Evolutionary conservation across 306 rosid species (phyloP), one percentile per base, ranked within the genome.

Genomic region (Argentina anserina): DNA sequence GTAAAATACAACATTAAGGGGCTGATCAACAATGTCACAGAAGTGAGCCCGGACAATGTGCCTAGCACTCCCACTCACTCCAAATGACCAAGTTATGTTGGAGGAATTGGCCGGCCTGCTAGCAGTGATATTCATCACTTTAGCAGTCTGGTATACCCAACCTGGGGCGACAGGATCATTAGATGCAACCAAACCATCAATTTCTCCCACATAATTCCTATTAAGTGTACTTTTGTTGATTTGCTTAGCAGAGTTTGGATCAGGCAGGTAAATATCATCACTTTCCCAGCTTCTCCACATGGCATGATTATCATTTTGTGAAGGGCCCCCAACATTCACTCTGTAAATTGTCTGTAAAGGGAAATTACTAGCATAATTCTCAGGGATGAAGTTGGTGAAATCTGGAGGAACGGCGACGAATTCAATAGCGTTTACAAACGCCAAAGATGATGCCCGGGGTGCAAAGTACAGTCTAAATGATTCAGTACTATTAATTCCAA

Each of bases 401-500:
- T 34, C 20, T 2, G 56, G 18, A 46, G 82, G 82, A 29, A 79
- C 71, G 39, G 63, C 80, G 65, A 87, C 76, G 41, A 85, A 65
- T 79, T 87, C 90, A 11, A 85, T 83, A 46, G 90, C 92, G 70
- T 85, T 87, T 0, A 83, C 72, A 72, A 75, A 83, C 0, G 92
- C 92, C 47, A 85, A 49, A n/a, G 86, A 79, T 15, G 86, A 72
- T 21, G 7, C 60, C 29, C 23, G 47, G 37, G 88, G 88, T 0
- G 59, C 26, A 20, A 85, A 85, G 26, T 33, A 63, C 11, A 85
- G 47, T 9, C 36, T 28, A 9, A 87, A 81, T 42, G 43, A 45
- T 0, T 13, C 28, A 43, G n/a, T 0, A 26, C 29, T 0, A 5
- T 5, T 5, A 21, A 79, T 75, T 18, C 21, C 13, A 2, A 83